A percentile compares a stretch with the other conserved stretches of the same genome.
Evolutionary conservation across 1,139 yeast species (phyloP).

Genomic region (Pichia sp.): DNA sequence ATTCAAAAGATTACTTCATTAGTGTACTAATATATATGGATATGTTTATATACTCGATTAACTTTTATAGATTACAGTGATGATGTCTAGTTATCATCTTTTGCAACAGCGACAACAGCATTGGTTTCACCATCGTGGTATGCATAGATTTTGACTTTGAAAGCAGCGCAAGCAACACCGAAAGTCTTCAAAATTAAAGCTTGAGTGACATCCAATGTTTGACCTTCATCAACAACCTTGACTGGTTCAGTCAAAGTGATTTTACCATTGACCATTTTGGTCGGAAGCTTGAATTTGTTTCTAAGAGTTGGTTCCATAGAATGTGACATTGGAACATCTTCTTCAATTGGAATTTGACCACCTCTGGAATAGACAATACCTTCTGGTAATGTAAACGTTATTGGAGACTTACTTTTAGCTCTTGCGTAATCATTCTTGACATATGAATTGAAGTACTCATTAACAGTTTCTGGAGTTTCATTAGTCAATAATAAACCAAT

Average conservation of each 20-base stretch:
- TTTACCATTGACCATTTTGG: constrained; percentile 84
- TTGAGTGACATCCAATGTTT: constrained; percentile 79
- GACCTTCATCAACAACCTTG: constrained; percentile 74
- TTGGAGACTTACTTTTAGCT: constrained; percentile 78
- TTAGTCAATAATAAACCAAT: constrained; percentile 85
- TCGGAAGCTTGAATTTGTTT: constrained; percentile 83
- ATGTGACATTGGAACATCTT: constrained; percentile 95
- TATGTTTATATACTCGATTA: no score
- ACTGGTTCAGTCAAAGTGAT: constrained; percentile 69
- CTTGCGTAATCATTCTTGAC: constrained; percentile 79
- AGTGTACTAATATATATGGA: no score
- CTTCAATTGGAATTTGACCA: constrained; percentile 82
- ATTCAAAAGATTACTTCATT: no score
- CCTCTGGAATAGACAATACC: constrained; percentile 94
- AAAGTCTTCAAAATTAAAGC: constrained; percentile 89
- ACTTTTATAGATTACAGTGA: no score
- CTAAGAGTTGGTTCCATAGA: constrained; percentile 90
- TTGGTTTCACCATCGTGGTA: constrained; percentile 54
- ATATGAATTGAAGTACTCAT: constrained; percentile 73
- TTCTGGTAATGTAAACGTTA: constrained; percentile 76
- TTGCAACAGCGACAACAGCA: constrained; percentile 15
- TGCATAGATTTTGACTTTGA: constrained; percentile 72
- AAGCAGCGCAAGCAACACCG: constrained; percentile 90
- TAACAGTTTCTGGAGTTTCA: constrained; percentile 78
- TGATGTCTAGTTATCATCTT: background rate